Evolutionary conservation across 1,284 basidiomycete species (phyloP).

Genomic region (Sporisorium sorghi): DNA sequence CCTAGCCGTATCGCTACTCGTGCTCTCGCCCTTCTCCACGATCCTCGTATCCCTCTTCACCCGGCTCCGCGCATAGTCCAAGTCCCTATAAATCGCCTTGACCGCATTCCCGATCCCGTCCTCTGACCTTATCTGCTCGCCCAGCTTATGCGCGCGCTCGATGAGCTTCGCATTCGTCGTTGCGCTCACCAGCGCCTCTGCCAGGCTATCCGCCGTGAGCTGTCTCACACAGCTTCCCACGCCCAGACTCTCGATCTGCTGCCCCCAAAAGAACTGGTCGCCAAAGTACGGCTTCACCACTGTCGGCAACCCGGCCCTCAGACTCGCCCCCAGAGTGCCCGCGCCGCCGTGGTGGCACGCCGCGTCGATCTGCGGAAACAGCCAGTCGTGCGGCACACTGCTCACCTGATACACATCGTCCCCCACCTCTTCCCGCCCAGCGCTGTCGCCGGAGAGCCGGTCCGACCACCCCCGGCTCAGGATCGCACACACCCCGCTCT

Average conservation of each 20-base stretch:
- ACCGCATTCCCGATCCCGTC: conserved; percentile 67
- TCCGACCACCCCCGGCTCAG: conserved; percentile 98
- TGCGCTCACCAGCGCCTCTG: conserved; percentile 81
- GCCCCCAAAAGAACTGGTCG: conserved; percentile 96
- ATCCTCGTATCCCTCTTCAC: conserved; percentile 47
- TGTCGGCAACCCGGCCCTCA: conserved; percentile 91
- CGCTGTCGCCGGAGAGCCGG: conserved; percentile 71
- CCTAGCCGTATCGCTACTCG: not conserved
- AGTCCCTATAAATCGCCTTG: conserved; percentile 62
- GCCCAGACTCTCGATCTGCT: conserved; percentile 86
- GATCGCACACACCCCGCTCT: conserved; percentile 86
- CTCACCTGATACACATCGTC: conserved; percentile 79
- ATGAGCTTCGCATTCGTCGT: conserved; percentile 90
- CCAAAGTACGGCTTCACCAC: conserved; percentile 98
- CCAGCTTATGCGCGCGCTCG: conserved; percentile 78
- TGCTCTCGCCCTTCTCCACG: not conserved
- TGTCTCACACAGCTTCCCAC: conserved; percentile 87
- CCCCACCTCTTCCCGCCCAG: conserved; percentile 72
- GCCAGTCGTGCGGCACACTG: conserved; percentile 95
- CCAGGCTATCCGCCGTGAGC: conserved; percentile 81
- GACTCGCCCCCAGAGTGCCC: conserved; percentile 91
- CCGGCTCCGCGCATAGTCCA: conserved; percentile 63
- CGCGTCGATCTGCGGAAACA: conserved; percentile 91
- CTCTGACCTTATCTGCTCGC: conserved; percentile 74
- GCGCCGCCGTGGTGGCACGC: conserved; percentile 97